Evolutionary conservation across 768 basidiomycete genomes (phyloP).

Genomic region (Albatrellus ellisii): DNA sequence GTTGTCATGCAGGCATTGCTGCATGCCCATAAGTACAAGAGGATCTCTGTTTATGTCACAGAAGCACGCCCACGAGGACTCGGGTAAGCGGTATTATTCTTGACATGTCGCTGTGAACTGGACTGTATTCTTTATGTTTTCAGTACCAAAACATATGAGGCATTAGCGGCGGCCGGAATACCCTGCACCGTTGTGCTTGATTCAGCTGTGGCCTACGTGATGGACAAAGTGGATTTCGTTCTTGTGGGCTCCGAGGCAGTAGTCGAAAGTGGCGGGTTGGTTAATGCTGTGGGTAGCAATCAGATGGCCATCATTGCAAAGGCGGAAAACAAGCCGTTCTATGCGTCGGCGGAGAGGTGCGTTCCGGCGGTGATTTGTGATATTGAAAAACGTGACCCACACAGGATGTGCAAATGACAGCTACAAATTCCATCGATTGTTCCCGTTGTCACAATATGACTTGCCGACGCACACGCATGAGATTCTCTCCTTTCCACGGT

Average conservation of each 20-base stretch:
- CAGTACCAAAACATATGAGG: slow-evolving; percentile 86
- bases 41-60: slow-evolving; percentile 96
- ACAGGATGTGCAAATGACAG: too few species aligned
- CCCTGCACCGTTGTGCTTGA: slow-evolving; percentile 93
- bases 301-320: slow-evolving; percentile 96
- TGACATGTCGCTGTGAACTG: slow-evolving; percentile 1
- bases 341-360: slow-evolving; percentile 86
- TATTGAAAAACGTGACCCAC: too few species aligned
- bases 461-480: slow-evolving; percentile 69
- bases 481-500: slow-evolving; percentile 56
- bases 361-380: too few species aligned
- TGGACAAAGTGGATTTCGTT: slow-evolving; percentile 92
- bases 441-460: slow-evolving; percentile 86
- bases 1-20: slow-evolving; percentile 91
- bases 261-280: slow-evolving; percentile 87
- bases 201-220: slow-evolving; percentile 92
- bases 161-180: slow-evolving; percentile 78
- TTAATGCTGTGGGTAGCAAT: slow-evolving; percentile 90
- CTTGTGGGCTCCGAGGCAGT: slow-evolving; percentile 97
- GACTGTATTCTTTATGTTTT: slow-evolving; percentile 1
- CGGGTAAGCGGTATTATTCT: slow-evolving; percentile 40
- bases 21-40: slow-evolving; percentile 80
- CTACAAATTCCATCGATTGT: slow-evolving; percentile 95
- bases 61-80: slow-evolving; percentile 85
- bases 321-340: slow-evolving; percentile 90